Base-by-base conservation (phyloP, 2,329 filamentous ascomycete species). In the Raffaelea arxii region DNA sequence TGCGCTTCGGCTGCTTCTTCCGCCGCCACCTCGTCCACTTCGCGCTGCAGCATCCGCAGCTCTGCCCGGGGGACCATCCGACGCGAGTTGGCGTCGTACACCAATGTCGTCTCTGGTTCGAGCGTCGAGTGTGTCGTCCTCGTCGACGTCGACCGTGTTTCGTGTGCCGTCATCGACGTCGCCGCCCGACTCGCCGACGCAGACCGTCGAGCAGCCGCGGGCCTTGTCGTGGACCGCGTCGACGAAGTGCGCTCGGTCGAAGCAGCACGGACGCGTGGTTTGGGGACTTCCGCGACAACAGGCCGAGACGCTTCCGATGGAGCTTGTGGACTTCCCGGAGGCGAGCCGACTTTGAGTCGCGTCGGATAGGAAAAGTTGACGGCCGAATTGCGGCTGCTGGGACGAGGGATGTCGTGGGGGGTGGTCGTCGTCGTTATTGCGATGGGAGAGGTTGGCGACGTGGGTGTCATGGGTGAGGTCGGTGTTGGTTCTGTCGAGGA, bases 71-170 rank as follows among this genome's bases (percentile, higher is more conserved):
- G 69, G 4, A 82, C 68, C 69, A 82, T 79, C 49, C 79, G 74
- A 53, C 79, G 70, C 16, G 80, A 80, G 54, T 82, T 82, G n/a
- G 78, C 69, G 52, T 82, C 79, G 55, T 80, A 80, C 41, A 84
- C 74, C 59, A 84, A 54, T 25, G 65, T 59, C 52, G 71, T 56
- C 37, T 70, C 64, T 37, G 66, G 58, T 6, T 51, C 46, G 2
- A 53, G 46, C 4, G 63, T 58, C 11, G 53, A 49, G 19, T 37
- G 44, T 4, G 35, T 40, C 18, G 56, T 52, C 47, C 54, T 54
- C 10, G 49, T 55, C 9, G 54, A 51, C 4, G 52, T 51, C 1
- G 61, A 54, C 23, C 55, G 53, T 7, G 49, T 50, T 40, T 55
- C 56, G 16, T 53, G 54, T 11, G 55, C 57, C 39, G 61, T 57